phyloP scores from a whole-genome alignment of 2,329 filamentous ascomycete genomes.

The Fusarium circinatum region DNA sequence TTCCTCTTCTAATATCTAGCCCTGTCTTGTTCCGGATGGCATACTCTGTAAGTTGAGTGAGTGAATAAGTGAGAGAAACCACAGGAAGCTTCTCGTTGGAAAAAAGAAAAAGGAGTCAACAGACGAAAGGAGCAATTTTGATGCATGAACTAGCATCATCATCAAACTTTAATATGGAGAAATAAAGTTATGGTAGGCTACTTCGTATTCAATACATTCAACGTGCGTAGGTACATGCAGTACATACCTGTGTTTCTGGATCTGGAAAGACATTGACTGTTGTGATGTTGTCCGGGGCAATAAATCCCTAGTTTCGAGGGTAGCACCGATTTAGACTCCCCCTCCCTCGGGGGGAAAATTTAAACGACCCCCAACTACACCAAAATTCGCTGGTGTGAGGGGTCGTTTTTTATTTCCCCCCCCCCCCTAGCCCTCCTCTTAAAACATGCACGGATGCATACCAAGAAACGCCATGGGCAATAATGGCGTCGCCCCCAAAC shows the following conservation, averaged over 20 bases:
- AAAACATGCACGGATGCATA: conserved; percentile 17
- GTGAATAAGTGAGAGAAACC: not conserved
- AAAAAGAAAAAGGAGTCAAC: not conserved
- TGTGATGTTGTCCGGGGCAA: conserved; percentile 24
- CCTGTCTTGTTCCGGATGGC: not conserved
- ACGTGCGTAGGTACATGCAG: not conserved
- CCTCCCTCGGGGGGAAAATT: too few species aligned
- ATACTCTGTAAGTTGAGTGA: not conserved
- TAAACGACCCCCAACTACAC: too few species aligned
- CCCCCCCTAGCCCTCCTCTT: conserved; percentile 4
- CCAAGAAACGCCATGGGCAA: conserved; percentile 11
- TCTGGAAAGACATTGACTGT: not conserved
- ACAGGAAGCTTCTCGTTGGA: not conserved
- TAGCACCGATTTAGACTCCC: conserved; percentile 5
- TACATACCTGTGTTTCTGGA: not conserved
- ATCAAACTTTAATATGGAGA: not conserved
- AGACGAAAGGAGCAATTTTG: not conserved
- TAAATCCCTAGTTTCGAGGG: conserved; percentile 4
- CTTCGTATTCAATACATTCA: not conserved
- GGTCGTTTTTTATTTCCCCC: too few species aligned
- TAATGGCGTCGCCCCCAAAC: conserved; percentile 12
- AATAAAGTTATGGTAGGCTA: not conserved
- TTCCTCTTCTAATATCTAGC: not conserved
- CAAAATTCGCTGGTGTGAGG: too few species aligned
- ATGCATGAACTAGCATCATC: not conserved